Conservation (phyloP, 2,329 filamentous ascomycete species). For the Bipolaris victoriae region DNA sequence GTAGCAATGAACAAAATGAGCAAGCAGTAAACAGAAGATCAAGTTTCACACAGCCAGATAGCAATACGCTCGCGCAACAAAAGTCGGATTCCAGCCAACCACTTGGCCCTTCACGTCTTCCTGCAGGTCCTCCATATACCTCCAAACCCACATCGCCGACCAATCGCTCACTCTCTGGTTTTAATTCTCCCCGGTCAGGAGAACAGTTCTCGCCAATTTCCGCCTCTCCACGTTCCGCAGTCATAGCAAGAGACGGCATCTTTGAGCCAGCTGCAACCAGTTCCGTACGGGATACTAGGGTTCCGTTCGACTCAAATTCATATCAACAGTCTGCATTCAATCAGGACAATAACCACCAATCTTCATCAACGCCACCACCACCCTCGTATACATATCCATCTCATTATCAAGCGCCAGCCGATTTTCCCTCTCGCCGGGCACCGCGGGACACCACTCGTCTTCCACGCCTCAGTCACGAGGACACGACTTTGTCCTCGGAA, state of each 20-base stretch:
- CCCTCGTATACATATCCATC: slow-evolving; percentile 23
- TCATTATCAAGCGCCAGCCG: slow-evolving; percentile 33
- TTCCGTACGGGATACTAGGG: slow-evolving; percentile 29
- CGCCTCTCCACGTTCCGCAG: slow-evolving; percentile 42
- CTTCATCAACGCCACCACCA: slow-evolving; percentile 28
- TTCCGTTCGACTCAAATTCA: slow-evolving; percentile 25
- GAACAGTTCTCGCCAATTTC: slow-evolving; percentile 46
- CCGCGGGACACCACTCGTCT: slow-evolving; percentile 37
- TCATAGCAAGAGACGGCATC: slow-evolving; percentile 33
- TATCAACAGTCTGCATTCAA: slow-evolving; percentile 30
- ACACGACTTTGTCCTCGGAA: slow-evolving; percentile 50
- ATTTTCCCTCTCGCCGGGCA: slow-evolving; percentile 42
- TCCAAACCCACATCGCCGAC: slow-evolving; percentile 46
- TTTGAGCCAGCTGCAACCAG: slow-evolving; percentile 31
- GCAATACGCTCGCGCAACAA: slow-evolving; percentile 22
- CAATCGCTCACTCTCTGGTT: slow-evolving; percentile 35
- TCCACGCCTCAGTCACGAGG: slow-evolving; percentile 48
- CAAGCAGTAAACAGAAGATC: slow-evolving; percentile 33
- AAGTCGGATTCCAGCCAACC: slow-evolving; percentile 40
- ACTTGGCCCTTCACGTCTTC: slow-evolving; percentile 29
- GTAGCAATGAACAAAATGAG: slow-evolving; percentile 40
- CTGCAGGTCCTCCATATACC: slow-evolving; percentile 33
- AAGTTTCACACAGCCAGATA: slow-evolving; percentile 36
- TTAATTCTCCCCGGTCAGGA: slow-evolving; percentile 42
- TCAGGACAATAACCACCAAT: slow-evolving; percentile 21